Conservation (phyloP, 352 stramenopile genomes). For the Globisporangium orthogonon region DNA sequence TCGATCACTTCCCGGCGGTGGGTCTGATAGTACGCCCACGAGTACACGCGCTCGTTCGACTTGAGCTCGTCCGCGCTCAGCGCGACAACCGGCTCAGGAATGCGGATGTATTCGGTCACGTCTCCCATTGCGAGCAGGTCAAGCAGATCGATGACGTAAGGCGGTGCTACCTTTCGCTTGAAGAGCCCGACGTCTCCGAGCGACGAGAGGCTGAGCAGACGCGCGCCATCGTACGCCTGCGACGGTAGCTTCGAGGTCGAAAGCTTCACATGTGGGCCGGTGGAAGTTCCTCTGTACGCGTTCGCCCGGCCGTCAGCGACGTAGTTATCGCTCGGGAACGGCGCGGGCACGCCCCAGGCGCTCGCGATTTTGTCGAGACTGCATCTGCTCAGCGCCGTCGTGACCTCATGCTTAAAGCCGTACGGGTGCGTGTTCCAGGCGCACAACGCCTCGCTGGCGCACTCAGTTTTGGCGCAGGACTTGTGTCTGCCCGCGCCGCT, state of each 20-base stretch:
- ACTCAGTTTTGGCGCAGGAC: conserved; percentile 19
- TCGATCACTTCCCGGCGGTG: conserved; percentile 30
- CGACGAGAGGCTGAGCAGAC: conserved; percentile 10
- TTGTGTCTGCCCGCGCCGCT: conserved; percentile 15
- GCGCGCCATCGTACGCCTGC: conserved; percentile 9
- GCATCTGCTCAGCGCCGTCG: conserved; percentile 1
- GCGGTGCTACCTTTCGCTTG: conserved; percentile 3
- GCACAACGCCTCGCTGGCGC: conserved; percentile 25
- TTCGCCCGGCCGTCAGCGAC: conserved; percentile 14
- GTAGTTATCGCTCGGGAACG: conserved; percentile 57
- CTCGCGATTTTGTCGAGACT: conserved; percentile 19
- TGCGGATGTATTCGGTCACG: conserved; percentile 6
- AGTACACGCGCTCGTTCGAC: conserved; percentile 8
- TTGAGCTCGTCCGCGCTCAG: conserved; percentile 24
- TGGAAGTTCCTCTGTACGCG: neutral
- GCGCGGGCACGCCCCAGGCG: conserved; percentile 29
- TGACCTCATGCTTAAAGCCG: conserved; percentile 36
- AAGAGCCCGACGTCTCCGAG: conserved; percentile 13
- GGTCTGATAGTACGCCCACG: conserved; percentile 54
- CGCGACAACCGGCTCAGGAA: conserved; percentile 12
- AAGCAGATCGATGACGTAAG: conserved; percentile 12
- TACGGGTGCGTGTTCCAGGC: conserved; percentile 31
- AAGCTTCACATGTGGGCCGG: conserved; percentile 1
- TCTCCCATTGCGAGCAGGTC: conserved; percentile 14
- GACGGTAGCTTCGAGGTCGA: conserved; percentile 1